Evolutionary conservation across 345 rosid species (phyloP).

Genomic region (Moricandia moricandioides): DNA sequence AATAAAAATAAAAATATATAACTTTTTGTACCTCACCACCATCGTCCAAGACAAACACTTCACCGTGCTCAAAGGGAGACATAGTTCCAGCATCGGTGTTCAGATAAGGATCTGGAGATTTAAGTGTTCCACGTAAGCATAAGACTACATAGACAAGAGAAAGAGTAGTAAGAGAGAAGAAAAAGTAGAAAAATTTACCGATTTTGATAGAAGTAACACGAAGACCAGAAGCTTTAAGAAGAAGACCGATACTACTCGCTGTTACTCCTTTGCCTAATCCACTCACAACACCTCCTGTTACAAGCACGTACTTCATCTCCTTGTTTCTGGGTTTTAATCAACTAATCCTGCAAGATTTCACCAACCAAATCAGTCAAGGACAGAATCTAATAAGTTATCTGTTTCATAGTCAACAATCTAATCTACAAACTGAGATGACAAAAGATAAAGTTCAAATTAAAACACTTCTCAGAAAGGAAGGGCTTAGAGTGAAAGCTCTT

Average conservation of each 20-base stretch:
- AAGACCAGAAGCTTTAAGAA: constrained; percentile 75
- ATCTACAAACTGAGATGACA: too few species aligned
- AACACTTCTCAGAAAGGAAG: background rate
- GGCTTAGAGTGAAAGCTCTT: background rate
- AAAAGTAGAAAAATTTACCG: constrained; percentile 35
- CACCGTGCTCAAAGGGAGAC: constrained; percentile 98
- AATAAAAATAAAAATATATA: background rate
- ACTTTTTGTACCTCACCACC: constrained; percentile 80
- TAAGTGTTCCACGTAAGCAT: constrained; percentile 18
- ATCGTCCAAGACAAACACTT: constrained; percentile 92
- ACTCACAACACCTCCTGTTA: constrained; percentile 71
- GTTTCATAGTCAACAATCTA: background rate
- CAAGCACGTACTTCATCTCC: constrained; percentile 59
- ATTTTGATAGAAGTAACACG: constrained; percentile 81
- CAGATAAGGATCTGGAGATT: constrained; percentile 77
- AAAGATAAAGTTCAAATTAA: too few species aligned
- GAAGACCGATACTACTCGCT: constrained; percentile 62
- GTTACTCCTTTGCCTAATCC: constrained; percentile 75
- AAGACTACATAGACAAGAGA: background rate
- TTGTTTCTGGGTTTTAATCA: constrained; percentile 6
- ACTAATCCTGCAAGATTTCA: constrained; percentile 17
- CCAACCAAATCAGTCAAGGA: background rate
- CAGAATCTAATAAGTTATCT: background rate
- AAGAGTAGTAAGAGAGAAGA: background rate
- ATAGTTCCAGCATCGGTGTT: constrained; percentile 98